Conservation (phyloP, 257 asterid genomes). For the Perilla frutescens region DNA sequence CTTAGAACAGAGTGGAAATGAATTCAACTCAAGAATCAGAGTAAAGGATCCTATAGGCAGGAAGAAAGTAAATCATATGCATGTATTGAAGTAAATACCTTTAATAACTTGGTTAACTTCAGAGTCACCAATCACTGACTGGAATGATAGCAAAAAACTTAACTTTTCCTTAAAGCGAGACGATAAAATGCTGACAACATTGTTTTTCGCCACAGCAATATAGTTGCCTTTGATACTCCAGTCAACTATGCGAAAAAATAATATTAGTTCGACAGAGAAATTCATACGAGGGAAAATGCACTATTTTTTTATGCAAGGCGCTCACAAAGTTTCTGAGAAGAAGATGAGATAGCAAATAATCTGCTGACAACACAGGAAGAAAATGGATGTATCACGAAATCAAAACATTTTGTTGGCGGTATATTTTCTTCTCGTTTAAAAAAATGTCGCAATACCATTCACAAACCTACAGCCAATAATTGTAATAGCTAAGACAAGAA, state of each 20-base stretch:
- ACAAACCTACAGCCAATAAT: conserved; percentile 15
- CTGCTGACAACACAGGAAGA: conserved; percentile 15
- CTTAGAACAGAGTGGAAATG: neutral
- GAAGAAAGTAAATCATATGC: conserved; percentile 1
- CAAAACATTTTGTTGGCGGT: neutral
- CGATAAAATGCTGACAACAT: conserved; percentile 63
- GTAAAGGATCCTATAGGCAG: conserved; percentile 27
- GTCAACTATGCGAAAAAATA: conserved; percentile 64
- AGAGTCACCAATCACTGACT: conserved; percentile 62
- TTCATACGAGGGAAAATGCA: conserved; percentile 18
- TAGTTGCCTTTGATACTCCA: conserved; percentile 75
- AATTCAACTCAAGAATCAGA: conserved; percentile 21
- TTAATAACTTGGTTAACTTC: conserved; percentile 48
- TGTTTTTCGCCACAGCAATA: conserved; percentile 75
- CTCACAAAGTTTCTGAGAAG: neutral
- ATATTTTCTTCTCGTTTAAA: neutral
- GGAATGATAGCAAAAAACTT: conserved; percentile 56
- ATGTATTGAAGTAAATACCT: conserved; percentile 40
- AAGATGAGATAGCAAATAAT: conserved; percentile 18
- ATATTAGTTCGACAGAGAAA: conserved; percentile 32
- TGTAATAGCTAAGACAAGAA: conserved; percentile 16
- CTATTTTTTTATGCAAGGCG: conserved; percentile 8
- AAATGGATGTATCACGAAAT: conserved; percentile 17
- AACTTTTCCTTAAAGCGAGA: conserved; percentile 62
- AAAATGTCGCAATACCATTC: conserved; percentile 2